Percentiles rank a stretch among this genome's conserved stretches.
Evolutionary conservation across 305 asterid species (phyloP).

Genomic region (Fraxinus angustifolia): DNA sequence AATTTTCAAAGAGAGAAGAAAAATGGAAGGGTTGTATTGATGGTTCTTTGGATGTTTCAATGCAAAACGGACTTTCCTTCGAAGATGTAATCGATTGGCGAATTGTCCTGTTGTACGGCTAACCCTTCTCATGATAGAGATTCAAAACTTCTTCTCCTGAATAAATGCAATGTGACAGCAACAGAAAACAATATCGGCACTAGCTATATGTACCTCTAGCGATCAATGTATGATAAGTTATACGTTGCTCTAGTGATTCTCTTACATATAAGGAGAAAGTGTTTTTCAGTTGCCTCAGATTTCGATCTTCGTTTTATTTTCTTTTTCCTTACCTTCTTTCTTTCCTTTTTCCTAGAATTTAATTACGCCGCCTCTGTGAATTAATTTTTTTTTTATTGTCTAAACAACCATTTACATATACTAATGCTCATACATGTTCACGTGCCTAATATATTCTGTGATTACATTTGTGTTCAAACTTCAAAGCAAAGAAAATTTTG

Average conservation of each 20-base stretch:
- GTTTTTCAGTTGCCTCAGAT: background rate
- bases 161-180: background rate
- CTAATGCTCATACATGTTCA: background rate
- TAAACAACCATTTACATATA: background rate
- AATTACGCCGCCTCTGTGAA: background rate
- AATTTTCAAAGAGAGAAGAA: background rate
- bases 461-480: background rate
- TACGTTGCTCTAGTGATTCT: background rate
- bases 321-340: background rate
- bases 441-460: background rate
- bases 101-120: background rate
- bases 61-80: background rate
- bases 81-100: background rate
- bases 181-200: background rate
- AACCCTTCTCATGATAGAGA: background rate
- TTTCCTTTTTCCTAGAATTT: background rate
- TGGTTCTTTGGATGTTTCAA: background rate
- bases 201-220: background rate
- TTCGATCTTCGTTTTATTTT: background rate
- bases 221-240: background rate
- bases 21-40: background rate
- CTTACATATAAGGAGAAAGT: background rate
- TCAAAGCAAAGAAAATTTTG: background rate
- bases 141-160: background rate
- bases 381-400: background rate